A percentile compares a stretch with the other conserved stretches of the same genome.
phyloP scores from a whole-genome alignment of 1,139 yeast genomes.

The Candida sp. region DNA sequence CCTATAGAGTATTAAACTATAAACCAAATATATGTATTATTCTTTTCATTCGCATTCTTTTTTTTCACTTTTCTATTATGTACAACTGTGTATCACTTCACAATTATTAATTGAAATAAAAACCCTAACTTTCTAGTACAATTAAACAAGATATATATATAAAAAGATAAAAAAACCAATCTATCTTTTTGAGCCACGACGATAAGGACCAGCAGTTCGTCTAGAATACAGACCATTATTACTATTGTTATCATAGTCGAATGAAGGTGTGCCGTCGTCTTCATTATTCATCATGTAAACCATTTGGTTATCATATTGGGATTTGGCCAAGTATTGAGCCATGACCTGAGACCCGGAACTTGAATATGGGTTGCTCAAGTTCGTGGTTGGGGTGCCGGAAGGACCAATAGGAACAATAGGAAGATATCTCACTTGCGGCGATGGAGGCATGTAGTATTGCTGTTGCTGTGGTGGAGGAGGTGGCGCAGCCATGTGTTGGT shows the following conservation, averaged over 20 bases:
- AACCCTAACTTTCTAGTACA: not conserved
- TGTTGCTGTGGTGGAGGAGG: conserved; percentile 8
- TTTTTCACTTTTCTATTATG: not conserved
- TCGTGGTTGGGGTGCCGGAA: conserved; percentile 6
- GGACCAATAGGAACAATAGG: conserved; percentile 3
- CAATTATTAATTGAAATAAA: not conserved
- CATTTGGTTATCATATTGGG: conserved; percentile 58
- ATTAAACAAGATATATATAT: not conserved
- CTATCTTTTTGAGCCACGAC: conserved; percentile 2
- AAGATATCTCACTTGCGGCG: conserved; percentile 5
- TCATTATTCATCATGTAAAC: conserved; percentile 18
- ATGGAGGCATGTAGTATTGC: conserved; percentile 11
- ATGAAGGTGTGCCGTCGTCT: conserved; percentile 1
- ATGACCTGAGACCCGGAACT: conserved; percentile 75
- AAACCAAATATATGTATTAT: not conserved
- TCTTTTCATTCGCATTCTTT: not conserved
- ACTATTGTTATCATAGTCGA: not conserved
- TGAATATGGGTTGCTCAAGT: conserved; percentile 16
- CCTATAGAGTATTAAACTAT: not conserved
- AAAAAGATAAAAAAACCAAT: not conserved
- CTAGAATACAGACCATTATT: conserved; percentile 7
- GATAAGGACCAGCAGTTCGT: conserved; percentile 1
- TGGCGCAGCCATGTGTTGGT: conserved; percentile 1
- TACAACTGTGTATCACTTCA: not conserved
- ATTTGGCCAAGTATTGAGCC: conserved; percentile 77